Evolutionary conservation across 148 eudicot species (phyloP).

Genomic region (Simmondsia chinensis): DNA sequence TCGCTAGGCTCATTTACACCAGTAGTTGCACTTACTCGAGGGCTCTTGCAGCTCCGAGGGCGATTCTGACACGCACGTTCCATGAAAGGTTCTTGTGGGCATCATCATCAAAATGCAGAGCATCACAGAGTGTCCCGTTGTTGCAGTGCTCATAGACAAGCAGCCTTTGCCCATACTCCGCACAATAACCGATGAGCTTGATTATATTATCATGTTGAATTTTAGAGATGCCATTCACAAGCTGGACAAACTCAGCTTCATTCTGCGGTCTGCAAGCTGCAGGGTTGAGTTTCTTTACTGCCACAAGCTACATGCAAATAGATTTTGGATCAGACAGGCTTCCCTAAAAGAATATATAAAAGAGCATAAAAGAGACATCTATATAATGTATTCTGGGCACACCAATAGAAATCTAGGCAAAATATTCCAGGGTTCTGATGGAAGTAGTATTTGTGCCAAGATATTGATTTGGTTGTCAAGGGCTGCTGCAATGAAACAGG

Average conservation of each 20-base stretch:
- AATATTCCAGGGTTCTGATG: too few relatives aligned
- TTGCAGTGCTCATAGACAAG: constrained; percentile 56
- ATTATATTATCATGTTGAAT: constrained; percentile 68
- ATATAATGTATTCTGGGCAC: too few relatives aligned
- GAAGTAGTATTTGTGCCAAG: too few relatives aligned
- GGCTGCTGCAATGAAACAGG: too few relatives aligned
- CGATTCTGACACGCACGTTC: constrained; percentile 67
- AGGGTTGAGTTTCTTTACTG: constrained; percentile 77
- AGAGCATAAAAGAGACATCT: too few relatives aligned
- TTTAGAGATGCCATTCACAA: constrained; percentile 46
- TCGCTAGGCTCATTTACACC: constrained; percentile 3
- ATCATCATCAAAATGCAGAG: constrained; percentile 69
- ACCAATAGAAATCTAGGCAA: too few relatives aligned
- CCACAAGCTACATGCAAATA: constrained; percentile 47
- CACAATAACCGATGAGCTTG: constrained; percentile 75
- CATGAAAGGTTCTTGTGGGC: constrained; percentile 65
- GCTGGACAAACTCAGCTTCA: constrained; percentile 61
- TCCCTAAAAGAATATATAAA: background rate
- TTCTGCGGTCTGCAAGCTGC: constrained; percentile 35
- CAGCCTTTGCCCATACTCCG: constrained; percentile 67
- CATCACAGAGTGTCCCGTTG: constrained; percentile 74
- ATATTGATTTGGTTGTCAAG: too few relatives aligned
- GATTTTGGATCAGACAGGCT: background rate
- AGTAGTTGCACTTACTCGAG: constrained; percentile 57
- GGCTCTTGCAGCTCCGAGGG: constrained; percentile 90